phyloP scores from a whole-genome alignment of 768 basidiomycete genomes.

The Leucocoprinus sp. region DNA sequence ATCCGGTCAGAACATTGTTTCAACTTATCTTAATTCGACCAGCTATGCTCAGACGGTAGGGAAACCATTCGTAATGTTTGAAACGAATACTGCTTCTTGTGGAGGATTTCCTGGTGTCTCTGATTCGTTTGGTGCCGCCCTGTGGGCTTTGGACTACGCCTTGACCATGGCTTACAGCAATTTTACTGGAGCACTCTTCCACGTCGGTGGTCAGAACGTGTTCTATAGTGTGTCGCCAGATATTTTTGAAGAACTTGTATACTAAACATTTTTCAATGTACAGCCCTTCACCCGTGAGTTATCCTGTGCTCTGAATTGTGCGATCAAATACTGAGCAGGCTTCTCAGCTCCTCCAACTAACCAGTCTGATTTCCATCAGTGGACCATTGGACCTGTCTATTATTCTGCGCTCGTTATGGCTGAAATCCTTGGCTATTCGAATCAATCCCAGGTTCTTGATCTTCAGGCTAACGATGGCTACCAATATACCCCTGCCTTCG shows the following conservation, averaged over 20 bases:
- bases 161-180: slow-evolving; percentile 50
- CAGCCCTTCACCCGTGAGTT: slow-evolving; percentile 48
- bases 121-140: slow-evolving; percentile 52
- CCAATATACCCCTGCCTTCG: slow-evolving; percentile 57
- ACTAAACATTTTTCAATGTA: slow-evolving; percentile 38
- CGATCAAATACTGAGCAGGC: background rate
- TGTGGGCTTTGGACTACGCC: slow-evolving; percentile 59
- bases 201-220: slow-evolving; percentile 57
- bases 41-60: slow-evolving; percentile 30
- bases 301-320: background rate
- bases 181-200: slow-evolving; percentile 40
- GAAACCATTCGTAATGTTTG: slow-evolving; percentile 55
- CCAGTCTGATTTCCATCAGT: slow-evolving; percentile 51
- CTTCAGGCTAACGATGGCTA: slow-evolving; percentile 43
- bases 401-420: slow-evolving; percentile 66
- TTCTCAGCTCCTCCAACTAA: slow-evolving; percentile 45
- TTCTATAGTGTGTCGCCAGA: slow-evolving; percentile 47
- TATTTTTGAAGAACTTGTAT: slow-evolving; percentile 15
- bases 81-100: slow-evolving; percentile 65
- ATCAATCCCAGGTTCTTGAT: slow-evolving; percentile 58
- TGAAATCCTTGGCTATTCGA: slow-evolving; percentile 58
- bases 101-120: slow-evolving; percentile 60
- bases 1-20: slow-evolving; percentile 39
- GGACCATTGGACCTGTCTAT: slow-evolving; percentile 72
- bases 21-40: slow-evolving; percentile 44